Base-by-base conservation (phyloP, 1,284 basidiomycete species). In the Ceratobasidium papillatum region DNA sequence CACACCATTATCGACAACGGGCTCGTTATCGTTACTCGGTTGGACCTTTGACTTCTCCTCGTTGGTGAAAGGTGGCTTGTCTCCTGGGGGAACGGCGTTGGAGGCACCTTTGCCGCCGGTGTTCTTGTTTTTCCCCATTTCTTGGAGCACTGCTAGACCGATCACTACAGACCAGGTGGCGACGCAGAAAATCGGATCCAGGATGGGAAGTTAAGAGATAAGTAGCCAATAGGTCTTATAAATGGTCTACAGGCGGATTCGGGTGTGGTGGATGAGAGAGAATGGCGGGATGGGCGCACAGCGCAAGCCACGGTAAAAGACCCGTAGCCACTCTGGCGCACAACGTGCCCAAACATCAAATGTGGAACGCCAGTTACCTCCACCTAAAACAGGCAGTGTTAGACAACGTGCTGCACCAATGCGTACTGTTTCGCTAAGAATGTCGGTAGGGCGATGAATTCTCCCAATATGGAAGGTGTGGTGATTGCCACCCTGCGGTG, bases 271-370 rank as follows among this genome's bases (percentile, higher is more conserved):
- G 54, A 41, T 5, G 51, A 27, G 36, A 51, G 36, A 19, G 65
- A 14, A 30, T 22, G 11, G 17, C 52, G 41, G 17, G 41, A 54
- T 34, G 34, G 27, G 66, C 36, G 36, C n/a, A n/a, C 22, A 43
- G 65, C 36, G 30, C 64, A 56, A 68, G 66, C 66, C 66, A 71
- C 66, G 14, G 66, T 59, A 58, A 71, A 62, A 43, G 41, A n/a
- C 11, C 52, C 11, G 52, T 59, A 71, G 66, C 66, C 66, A 71
- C 66, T 45, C 32, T 17, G 38, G 38, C 9, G 11, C 49, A 22
- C 43, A 71, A 71, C 66, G 47, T 45, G 41, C 9, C 49, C 34
- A 59, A 71, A 59, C 54, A 71, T 32, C 30, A 22, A 56, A 56
- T 17, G 5, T 30, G 52, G 52, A 11, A 4, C 52, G 51, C 25